Evolutionary conservation across 352 stramenopile genomes (phyloP).

Genomic region (Peronospora belbahrii): DNA sequence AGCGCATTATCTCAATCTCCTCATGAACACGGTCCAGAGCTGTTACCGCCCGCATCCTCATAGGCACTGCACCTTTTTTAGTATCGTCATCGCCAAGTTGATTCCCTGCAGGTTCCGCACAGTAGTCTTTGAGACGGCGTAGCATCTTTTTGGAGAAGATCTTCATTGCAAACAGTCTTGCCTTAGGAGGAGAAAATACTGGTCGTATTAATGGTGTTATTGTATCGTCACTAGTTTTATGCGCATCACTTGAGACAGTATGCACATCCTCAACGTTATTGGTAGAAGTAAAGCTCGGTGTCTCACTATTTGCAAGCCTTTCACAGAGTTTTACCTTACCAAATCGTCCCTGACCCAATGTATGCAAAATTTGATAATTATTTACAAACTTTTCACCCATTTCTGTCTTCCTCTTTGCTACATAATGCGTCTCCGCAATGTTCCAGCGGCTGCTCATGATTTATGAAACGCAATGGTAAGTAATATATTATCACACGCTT

Average conservation of each 20-base stretch:
- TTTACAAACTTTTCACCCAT: conserved; percentile 61
- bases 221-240: neutral
- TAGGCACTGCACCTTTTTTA: conserved; percentile 3
- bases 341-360: conserved; percentile 69
- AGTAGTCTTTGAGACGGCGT: conserved; percentile 74
- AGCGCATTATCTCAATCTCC: conserved; percentile 85
- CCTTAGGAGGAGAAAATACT: conserved; percentile 19
- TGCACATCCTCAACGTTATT: neutral
- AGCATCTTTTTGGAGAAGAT: conserved; percentile 79
- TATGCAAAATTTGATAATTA: conserved; percentile 70
- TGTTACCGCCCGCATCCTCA: conserved; percentile 64
- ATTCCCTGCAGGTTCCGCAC: conserved; percentile 16
- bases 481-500: no score
- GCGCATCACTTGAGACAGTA: neutral
- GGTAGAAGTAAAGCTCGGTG: neutral
- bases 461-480: neutral
- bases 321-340: conserved; percentile 83
- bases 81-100: neutral
- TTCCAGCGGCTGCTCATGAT: conserved; percentile 40
- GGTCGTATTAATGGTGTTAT: conserved; percentile 3
- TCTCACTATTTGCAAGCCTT: conserved; percentile 26
- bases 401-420: conserved; percentile 41
- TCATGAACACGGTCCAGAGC: conserved; percentile 72
- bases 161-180: conserved; percentile 70
- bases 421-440: conserved; percentile 55